Evolutionary conservation across 1,139 yeast genomes (phyloP), one percentile per base, ranked within the genome.

Genomic region (Suhomyces guaymorum): DNA sequence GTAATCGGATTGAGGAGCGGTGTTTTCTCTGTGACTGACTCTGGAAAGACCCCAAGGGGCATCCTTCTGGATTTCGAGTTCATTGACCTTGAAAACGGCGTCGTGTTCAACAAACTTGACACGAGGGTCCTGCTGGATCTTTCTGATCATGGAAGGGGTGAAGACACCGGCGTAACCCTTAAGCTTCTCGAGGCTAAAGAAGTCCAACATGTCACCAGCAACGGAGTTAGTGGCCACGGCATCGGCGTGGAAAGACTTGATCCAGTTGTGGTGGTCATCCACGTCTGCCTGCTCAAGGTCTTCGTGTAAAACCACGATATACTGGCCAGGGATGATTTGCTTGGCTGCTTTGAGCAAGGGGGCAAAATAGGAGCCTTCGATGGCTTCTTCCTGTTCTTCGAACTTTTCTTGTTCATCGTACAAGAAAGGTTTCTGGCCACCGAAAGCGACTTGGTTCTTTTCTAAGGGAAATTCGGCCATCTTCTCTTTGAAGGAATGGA

Each of bases 1-100:
- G 48, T 65, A 68, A 37, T 57, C 46, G 13, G 43, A 32, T 7
- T 30, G 26, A 10, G 49, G 45, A 10, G 42, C 39, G 15, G 42
- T 37, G 33, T 37, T 39, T 15, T 37, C 41, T 26, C 68, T 58
- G 42, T 57, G 69, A 41, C 60, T 51, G 20, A 65, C 53, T 51
- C 70, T 57, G 10, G 68, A 55, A 35, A 68, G 54, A 14, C 72
- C 74, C 74, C 73, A 66, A 18, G 70, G 59, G 10, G 71, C 71
- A 20, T 60, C 62, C 41, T 59, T 57, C 49, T 68, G 68, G 19
- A 60, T 47, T 30, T 61, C 66, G 37, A 61, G 55, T 48, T 66
- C 71, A 35, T 53, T 49, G 32, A 64, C 53, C 33, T 51, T 47
- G 44, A 65, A 53, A 23, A 59, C 43, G 2, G 65, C 48, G 44